phyloP scores from a whole-genome alignment of 2,329 filamentous ascomycete species.

The Alternaria sp. region DNA sequence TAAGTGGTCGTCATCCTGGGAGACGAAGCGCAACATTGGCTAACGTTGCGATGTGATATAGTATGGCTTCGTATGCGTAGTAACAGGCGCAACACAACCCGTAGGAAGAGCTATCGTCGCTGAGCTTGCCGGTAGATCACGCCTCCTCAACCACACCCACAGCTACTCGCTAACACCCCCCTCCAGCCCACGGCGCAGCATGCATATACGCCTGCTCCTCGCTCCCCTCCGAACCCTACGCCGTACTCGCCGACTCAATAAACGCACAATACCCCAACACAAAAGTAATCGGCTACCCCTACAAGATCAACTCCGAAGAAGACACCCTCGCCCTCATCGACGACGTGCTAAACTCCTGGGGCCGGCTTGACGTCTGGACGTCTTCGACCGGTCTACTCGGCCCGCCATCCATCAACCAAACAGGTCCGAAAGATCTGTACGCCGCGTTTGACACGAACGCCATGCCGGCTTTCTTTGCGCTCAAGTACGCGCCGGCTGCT shows the following conservation, averaged over 20 bases:
- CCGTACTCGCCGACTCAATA: constrained; percentile 51
- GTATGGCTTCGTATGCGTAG: constrained; percentile 70
- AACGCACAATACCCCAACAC: constrained; percentile 58
- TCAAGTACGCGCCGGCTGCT: constrained; percentile 68
- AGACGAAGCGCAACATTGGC: neutral
- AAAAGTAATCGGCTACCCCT: constrained; percentile 67
- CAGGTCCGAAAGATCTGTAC: constrained; percentile 62
- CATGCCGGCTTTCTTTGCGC: constrained; percentile 68
- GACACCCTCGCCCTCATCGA: constrained; percentile 67
- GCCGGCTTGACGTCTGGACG: constrained; percentile 63
- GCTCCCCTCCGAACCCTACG: constrained; percentile 51
- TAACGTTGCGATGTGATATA: constrained; percentile 27
- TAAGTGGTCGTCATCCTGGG: constrained; percentile 30
- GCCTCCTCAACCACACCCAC: neutral
- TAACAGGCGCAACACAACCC: constrained; percentile 67
- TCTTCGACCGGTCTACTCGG: constrained; percentile 64
- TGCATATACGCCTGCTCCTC: constrained; percentile 67
- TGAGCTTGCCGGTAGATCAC: constrained; percentile 62
- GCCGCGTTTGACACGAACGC: constrained; percentile 66
- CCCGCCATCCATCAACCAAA: constrained; percentile 61
- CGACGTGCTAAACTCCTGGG: constrained; percentile 67
- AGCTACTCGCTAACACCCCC: neutral
- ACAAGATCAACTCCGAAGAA: constrained; percentile 64
- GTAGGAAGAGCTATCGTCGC: constrained; percentile 65
- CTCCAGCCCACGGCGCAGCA: constrained; percentile 66